These are phyloP conservation scores for Backusella luteola DNA, from an alignment of 192 early-diverging fungal species.

Conservation along the genomic window DNA sequence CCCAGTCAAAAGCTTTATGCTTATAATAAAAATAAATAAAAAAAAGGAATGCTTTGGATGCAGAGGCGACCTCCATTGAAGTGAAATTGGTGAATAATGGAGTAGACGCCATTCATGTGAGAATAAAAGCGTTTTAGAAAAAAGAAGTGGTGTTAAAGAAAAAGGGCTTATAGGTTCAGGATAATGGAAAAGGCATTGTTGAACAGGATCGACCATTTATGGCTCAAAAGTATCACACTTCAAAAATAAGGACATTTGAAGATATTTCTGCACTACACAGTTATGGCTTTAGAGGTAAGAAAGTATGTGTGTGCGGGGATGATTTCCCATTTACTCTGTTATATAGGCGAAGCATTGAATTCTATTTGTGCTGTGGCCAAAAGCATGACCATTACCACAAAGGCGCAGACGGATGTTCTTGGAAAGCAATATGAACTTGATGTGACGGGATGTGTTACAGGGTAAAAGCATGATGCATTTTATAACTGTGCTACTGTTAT, in stretches of 20 bases:
- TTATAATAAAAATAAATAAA: not conserved
- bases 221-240: constrained; percentile 38
- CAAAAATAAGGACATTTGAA: constrained; percentile 37
- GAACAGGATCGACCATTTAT: constrained; percentile 31
- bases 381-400: constrained; percentile 30
- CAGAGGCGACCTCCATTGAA: constrained; percentile 34
- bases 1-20: not conserved
- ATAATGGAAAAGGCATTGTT: constrained; percentile 40
- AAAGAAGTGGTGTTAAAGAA: not conserved
- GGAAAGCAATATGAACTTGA: constrained; percentile 37
- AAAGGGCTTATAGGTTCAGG: constrained; percentile 23
- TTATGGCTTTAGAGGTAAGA: constrained; percentile 40
- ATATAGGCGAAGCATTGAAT: constrained; percentile 38
- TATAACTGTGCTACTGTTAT: no score
- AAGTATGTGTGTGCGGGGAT: no score
- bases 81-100: constrained; percentile 36
- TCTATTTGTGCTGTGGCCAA: constrained; percentile 37
- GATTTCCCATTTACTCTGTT: not conserved
- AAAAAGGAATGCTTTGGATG: constrained; percentile 42
- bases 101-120: constrained; percentile 33
- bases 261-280: constrained; percentile 24
- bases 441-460: constrained; percentile 21
- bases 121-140: not conserved
- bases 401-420: constrained; percentile 27
- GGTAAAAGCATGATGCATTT: constrained; percentile 17